phyloP scores from a whole-genome alignment of 345 rosid species.

The Psidium guajava region DNA sequence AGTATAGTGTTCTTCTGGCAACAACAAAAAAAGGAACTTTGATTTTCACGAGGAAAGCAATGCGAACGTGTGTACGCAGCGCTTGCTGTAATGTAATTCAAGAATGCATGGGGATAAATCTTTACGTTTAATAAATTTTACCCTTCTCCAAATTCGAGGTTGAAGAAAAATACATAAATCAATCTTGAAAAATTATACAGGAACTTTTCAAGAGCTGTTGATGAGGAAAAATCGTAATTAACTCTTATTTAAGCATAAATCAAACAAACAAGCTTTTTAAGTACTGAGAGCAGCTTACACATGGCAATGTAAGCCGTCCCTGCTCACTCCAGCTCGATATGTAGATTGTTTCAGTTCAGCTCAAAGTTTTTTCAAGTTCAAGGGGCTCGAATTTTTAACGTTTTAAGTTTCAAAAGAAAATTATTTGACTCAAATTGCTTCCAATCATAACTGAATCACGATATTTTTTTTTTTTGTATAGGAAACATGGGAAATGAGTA shows the following conservation, averaged over 20 bases:
- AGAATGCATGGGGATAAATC: not conserved
- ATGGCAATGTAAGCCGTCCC: fast-evolving
- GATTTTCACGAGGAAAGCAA: not conserved
- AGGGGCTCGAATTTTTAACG: fast-evolving
- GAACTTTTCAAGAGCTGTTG: not conserved
- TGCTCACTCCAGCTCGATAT: not conserved
- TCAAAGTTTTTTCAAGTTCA: fast-evolving
- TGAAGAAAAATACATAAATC: not conserved
- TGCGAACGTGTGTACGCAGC: not conserved
- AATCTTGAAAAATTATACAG: not conserved
- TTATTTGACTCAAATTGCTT: not conserved
- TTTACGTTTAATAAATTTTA: not conserved
- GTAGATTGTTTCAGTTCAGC: fast-evolving
- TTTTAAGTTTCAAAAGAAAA: not conserved
- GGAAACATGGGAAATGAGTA: fast-evolving
- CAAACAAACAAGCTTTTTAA: not conserved
- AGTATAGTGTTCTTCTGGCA: not conserved
- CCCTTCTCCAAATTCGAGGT: not conserved
- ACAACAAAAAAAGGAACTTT: not conserved
- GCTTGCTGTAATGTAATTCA: not conserved
- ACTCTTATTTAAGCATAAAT: not conserved
- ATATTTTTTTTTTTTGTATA: not conserved
- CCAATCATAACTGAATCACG: not conserved
- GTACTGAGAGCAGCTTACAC: not conserved
- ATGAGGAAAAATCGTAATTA: not conserved